A percentile compares a stretch with the other conserved stretches of the same genome.
These are phyloP conservation scores for Phytophthora hibernalis DNA, from an alignment of 352 stramenopile species.

Conservation along the genomic window DNA sequence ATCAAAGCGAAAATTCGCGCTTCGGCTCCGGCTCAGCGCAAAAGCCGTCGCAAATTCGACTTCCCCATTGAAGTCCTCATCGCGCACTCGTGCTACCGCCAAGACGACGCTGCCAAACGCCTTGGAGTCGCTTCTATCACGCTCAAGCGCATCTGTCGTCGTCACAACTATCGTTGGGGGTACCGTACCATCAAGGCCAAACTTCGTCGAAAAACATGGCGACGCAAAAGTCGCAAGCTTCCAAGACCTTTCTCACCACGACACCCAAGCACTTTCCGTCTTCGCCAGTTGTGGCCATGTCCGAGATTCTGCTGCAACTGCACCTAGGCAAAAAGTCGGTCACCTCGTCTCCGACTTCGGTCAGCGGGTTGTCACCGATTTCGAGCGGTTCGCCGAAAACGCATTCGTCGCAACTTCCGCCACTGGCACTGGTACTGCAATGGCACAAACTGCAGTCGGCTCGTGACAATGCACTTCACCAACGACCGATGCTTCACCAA, in stretches of 20 bases:
- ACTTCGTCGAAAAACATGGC: conserved; percentile 32
- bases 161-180: conserved; percentile 54
- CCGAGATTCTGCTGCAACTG: conserved; percentile 29
- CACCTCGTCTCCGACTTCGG: conserved; percentile 21
- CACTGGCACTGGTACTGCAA: conserved; percentile 20
- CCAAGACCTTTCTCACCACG: not conserved
- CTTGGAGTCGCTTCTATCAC: conserved; percentile 63
- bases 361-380: conserved; percentile 4
- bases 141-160: conserved; percentile 69
- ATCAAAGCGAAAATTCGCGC: conserved; percentile 1
- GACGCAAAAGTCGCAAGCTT: conserved; percentile 1
- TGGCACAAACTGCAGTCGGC: conserved; percentile 8
- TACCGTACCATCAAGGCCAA: conserved; percentile 55
- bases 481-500: not conserved
- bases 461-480: too few species aligned
- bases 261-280: not conserved
- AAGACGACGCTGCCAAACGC: conserved; percentile 57
- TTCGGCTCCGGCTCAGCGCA: conserved; percentile 13
- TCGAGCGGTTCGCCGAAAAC: not conserved
- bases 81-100: conserved; percentile 49
- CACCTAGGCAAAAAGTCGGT: not conserved
- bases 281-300: not conserved
- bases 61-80: conserved; percentile 50
- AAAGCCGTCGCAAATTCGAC: conserved; percentile 58
- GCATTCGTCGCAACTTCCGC: conserved; percentile 7